These are phyloP conservation scores for Filobasidium uniguttulatum DNA, from an alignment of 1,284 basidiomycete species.

Conservation along the genomic window DNA sequence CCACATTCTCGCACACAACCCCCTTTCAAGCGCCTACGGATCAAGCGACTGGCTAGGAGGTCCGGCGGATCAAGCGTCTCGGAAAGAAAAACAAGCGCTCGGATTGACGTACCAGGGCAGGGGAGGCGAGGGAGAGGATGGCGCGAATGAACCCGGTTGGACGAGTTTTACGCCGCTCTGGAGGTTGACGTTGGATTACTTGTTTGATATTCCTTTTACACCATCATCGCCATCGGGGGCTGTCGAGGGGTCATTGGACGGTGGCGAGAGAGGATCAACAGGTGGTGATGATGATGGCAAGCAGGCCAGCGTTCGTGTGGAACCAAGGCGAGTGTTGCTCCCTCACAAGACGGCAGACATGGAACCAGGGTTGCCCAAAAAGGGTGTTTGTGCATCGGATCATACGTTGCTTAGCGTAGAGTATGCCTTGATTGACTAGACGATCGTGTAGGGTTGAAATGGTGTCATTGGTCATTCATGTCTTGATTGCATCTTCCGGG, in stretches of 20 bases:
- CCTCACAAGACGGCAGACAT: slow-evolving; percentile 54
- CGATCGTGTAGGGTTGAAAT: neutral
- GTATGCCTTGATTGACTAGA: neutral
- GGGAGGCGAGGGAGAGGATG: slow-evolving; percentile 39
- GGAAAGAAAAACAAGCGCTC: slow-evolving; percentile 24
- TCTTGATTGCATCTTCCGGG: too few species aligned
- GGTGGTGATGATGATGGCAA: too few species aligned
- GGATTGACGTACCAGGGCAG: slow-evolving; percentile 42
- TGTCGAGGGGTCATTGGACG: too few species aligned
- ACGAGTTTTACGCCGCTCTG: slow-evolving; percentile 43
- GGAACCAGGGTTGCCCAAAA: slow-evolving; percentile 61
- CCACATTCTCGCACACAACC: slow-evolving; percentile 21
- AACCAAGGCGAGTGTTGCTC: slow-evolving; percentile 49
- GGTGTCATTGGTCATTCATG: too few species aligned
- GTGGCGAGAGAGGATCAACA: too few species aligned
- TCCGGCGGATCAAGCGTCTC: too few species aligned
- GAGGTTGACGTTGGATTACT: slow-evolving; percentile 73
- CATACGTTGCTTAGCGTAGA: slow-evolving; percentile 38
- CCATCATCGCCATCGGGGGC: slow-evolving; percentile 22
- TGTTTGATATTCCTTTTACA: slow-evolving; percentile 45
- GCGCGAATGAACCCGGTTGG: slow-evolving; percentile 47
- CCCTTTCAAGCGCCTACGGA: slow-evolving; percentile 38
- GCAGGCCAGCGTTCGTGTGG: too few species aligned
- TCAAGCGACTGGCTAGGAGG: slow-evolving; percentile 53
- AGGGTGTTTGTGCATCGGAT: slow-evolving; percentile 68